A percentile compares a stretch with the other conserved stretches of the same genome.
These are phyloP conservation scores for Coemansia sp. DNA, from an alignment of 192 early-diverging fungal species.

Conservation along the genomic window DNA sequence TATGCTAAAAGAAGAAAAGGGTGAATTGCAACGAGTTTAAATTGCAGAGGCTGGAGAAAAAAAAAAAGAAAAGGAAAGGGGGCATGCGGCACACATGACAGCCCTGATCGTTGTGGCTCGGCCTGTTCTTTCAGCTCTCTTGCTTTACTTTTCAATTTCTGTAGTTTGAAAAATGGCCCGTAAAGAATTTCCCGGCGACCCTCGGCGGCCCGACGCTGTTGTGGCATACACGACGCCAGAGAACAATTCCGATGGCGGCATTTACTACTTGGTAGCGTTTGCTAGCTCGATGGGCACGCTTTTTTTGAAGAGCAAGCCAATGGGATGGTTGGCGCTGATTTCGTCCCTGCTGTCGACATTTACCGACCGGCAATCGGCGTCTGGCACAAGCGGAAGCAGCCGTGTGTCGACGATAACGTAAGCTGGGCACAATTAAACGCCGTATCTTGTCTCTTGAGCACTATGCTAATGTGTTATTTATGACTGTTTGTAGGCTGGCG, in stretches of 20 bases:
- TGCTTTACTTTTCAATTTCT: slow-evolving; percentile 2
- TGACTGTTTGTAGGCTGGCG: slow-evolving; percentile 18
- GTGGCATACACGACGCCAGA: slow-evolving; percentile 42
- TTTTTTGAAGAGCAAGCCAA: slow-evolving; percentile 37
- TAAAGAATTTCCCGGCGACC: slow-evolving; percentile 48
- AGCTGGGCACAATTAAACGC: neutral
- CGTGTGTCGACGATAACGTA: slow-evolving; percentile 40
- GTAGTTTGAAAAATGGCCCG: slow-evolving; percentile 21
- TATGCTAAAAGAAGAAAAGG: neutral
- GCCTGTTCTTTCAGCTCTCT: neutral
- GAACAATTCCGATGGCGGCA: slow-evolving; percentile 34
- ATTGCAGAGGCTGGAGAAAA: neutral
- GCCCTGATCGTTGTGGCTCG: neutral
- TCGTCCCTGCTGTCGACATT: slow-evolving; percentile 40
- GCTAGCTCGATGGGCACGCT: slow-evolving; percentile 45
- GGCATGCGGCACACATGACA: neutral
- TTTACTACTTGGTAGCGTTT: slow-evolving; percentile 51
- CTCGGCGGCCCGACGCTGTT: slow-evolving; percentile 25
- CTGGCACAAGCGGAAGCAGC: slow-evolving; percentile 22
- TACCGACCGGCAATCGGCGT: slow-evolving; percentile 39
- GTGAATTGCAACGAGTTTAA: neutral
- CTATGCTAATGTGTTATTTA: neutral
- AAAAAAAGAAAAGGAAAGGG: neutral
- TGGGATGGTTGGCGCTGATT: slow-evolving; percentile 42
- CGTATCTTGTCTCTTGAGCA: neutral